These are phyloP conservation scores for Parietichytrium sp. DNA, from an alignment of 108 stramenopile genomes.

Conservation along the genomic window DNA sequence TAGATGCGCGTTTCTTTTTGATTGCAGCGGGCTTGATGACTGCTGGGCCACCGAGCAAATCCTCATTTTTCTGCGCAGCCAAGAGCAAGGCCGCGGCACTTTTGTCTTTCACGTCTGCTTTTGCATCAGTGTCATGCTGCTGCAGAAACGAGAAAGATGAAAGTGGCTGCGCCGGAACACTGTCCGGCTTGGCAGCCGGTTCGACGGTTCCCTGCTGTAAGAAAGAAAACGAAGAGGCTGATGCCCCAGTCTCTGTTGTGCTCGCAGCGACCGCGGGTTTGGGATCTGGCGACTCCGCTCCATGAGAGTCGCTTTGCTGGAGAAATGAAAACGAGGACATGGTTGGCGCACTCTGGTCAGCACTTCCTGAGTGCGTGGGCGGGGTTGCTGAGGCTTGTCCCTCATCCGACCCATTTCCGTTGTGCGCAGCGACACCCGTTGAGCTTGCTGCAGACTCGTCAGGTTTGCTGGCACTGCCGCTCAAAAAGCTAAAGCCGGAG, in stretches of 20 bases:
- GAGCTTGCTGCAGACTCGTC: background rate
- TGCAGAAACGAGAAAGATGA: background rate
- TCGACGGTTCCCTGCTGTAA: background rate
- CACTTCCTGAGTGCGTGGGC: too few species aligned
- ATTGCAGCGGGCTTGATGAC: background rate
- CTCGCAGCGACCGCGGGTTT: background rate
- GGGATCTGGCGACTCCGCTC: background rate
- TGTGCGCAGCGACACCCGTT: background rate
- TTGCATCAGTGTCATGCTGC: background rate
- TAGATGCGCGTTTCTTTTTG: slow-evolving; percentile 10
- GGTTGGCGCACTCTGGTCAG: too few species aligned
- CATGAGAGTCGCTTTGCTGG: too few species aligned
- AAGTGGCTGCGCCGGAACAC: background rate
- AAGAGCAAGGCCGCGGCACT: background rate
- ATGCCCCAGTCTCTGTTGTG: background rate
- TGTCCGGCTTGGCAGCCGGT: background rate
- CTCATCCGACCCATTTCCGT: background rate
- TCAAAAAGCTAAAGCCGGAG: background rate
- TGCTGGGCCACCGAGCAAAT: background rate
- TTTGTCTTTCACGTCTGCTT: background rate
- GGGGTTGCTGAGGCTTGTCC: background rate
- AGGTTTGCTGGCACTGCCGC: background rate
- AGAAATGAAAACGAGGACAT: too few species aligned
- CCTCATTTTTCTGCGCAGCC: background rate
- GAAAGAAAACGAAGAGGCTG: background rate